phyloP scores from a whole-genome alignment of 305 asterid species.

The Striga hermonthica region DNA sequence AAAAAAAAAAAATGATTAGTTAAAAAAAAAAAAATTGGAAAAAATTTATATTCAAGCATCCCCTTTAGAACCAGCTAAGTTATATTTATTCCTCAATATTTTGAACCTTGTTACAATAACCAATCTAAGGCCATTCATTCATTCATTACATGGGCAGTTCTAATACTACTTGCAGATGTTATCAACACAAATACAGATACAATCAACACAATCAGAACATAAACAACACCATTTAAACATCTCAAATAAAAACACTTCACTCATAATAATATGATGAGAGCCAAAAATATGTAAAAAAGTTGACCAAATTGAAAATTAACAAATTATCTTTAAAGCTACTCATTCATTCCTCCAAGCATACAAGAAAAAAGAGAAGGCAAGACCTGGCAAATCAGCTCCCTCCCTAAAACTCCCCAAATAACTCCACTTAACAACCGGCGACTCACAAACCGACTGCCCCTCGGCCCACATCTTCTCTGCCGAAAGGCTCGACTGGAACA shows the following conservation, averaged over 20 bases:
- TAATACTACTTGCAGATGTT: neutral
- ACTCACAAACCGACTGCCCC: constrained; percentile 36
- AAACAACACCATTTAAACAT: neutral
- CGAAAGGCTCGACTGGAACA: constrained; percentile 62
- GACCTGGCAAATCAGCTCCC: constrained; percentile 44
- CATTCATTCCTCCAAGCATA: constrained; percentile 84
- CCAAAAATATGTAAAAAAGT: neutral
- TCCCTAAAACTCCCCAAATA: constrained; percentile 47
- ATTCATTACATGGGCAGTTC: no score
- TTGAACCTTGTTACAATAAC: no score
- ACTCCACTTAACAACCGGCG: constrained; percentile 49
- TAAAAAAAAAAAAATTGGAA: no score
- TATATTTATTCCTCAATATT: no score
- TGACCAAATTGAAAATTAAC: neutral
- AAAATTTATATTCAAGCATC: no score
- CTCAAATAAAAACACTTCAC: neutral
- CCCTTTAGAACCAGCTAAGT: no score
- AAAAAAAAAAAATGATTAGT: no score
- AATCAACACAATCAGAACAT: no score
- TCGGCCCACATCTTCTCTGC: constrained; percentile 55
- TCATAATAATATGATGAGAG: neutral
- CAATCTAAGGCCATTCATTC: neutral
- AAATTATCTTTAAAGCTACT: neutral
- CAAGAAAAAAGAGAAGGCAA: constrained; percentile 66
- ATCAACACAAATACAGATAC: no score